Percentiles rank a stretch among this genome's conserved stretches.
Evolutionary conservation across 345 rosid genomes (phyloP).

Genomic region (Microthlaspi erraticum): DNA sequence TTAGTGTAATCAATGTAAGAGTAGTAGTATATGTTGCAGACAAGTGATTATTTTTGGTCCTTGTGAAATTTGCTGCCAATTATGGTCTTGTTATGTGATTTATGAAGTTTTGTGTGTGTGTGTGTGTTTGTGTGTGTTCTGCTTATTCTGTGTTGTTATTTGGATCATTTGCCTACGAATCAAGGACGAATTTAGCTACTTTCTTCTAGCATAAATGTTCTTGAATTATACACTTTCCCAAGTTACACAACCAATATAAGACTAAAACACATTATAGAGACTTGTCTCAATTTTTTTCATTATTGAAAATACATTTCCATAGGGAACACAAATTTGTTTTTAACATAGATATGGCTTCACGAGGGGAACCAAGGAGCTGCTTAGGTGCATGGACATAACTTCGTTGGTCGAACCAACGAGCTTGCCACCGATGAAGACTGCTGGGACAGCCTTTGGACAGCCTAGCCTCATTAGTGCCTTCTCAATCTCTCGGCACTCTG

Average conservation of each 20-base stretch:
- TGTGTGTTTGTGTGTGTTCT: not conserved
- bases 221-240: constrained; percentile 10
- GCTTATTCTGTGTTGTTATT: constrained; percentile 11
- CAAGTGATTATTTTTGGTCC: not conserved
- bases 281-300: not conserved
- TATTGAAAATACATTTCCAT: constrained; percentile 20
- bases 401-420: constrained; percentile 78
- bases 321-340: not conserved
- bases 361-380: constrained; percentile 60
- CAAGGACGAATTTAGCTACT: not conserved
- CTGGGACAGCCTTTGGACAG: constrained; percentile 65
- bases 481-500: constrained; percentile 75
- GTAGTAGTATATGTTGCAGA: constrained; percentile 5
- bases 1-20: constrained; percentile 2
- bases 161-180: constrained; percentile 18
- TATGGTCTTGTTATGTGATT: constrained; percentile 13
- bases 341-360: constrained; percentile 60
- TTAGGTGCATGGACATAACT: constrained; percentile 79
- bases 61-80: not conserved
- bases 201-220: not conserved
- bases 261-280: constrained; percentile 22
- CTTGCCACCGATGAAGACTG: constrained; percentile 78
- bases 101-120: not conserved
- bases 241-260: constrained; percentile 21
- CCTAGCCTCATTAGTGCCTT: constrained; percentile 74